Conservation (phyloP, 768 basidiomycete species). For the Suillus paluster region DNA sequence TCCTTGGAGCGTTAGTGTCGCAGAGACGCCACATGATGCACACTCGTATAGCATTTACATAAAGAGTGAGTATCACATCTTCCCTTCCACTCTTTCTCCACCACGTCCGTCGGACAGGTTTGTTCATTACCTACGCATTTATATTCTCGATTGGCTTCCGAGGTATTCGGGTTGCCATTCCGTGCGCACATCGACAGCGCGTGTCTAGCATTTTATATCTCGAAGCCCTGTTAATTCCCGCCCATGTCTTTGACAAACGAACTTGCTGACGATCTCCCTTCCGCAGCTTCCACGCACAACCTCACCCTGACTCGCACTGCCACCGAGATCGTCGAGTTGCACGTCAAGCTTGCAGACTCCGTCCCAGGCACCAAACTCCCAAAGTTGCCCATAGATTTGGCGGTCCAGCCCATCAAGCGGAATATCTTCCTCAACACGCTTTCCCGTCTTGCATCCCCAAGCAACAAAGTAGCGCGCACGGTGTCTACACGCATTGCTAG, state of each 20-base stretch:
- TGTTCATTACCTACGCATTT: slow-evolving; percentile 23
- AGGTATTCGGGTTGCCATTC: slow-evolving; percentile 26
- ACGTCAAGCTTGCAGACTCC: slow-evolving; percentile 74
- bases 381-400: slow-evolving; percentile 60
- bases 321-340: slow-evolving; percentile 79
- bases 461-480: slow-evolving; percentile 52
- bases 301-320: slow-evolving; percentile 82
- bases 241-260: slow-evolving; percentile 20
- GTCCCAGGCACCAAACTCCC: slow-evolving; percentile 63
- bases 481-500: slow-evolving; percentile 39
- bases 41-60: slow-evolving; percentile 80
- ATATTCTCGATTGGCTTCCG: slow-evolving; percentile 27
- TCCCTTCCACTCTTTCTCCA: slow-evolving; percentile 29
- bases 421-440: slow-evolving; percentile 87
- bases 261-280: slow-evolving; percentile 35
- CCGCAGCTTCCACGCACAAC: slow-evolving; percentile 84
- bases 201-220: slow-evolving; percentile 14
- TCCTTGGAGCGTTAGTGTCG: slow-evolving; percentile 88
- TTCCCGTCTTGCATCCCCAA: slow-evolving; percentile 79
- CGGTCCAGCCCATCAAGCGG: slow-evolving; percentile 60
- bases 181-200: slow-evolving; percentile 20
- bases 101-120: slow-evolving; percentile 17
- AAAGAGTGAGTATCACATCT: slow-evolving; percentile 68
- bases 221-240: slow-evolving; percentile 16
- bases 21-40: slow-evolving; percentile 79